Evolutionary conservation across 2,329 filamentous ascomycete species (phyloP), one percentile per base, ranked within the genome.

Genomic region (Neocatenulostroma microsporum): DNA sequence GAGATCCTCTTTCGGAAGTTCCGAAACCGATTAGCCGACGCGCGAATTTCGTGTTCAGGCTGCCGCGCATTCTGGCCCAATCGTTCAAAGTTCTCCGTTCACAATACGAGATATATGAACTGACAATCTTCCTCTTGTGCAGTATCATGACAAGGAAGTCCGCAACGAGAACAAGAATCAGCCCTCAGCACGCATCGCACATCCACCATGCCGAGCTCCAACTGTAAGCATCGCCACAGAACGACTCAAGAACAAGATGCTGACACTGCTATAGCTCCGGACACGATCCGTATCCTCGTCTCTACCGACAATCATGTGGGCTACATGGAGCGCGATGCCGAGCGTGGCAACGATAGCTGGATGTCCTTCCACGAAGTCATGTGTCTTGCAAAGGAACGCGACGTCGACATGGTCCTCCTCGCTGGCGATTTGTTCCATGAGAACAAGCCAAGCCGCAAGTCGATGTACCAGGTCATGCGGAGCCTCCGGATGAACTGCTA

Each of bases 261-360:
- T 26, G 17, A 37, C 20, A 29, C 26, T 11, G 12, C 10, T 12
- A 30, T 47, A 72, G 73, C 67, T 35, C 63, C 83, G 50, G 86
- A 98, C 65, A 94, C 86, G 0, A 95, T 98, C 55, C 85, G 86
- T 47, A 91, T 98, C 48, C 78, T 98, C 24, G 74, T 98, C 42
- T 82, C 91, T 25, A 96, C 89, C 12, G 91, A 98, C 61, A 96
- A 93, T 51, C 91, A 98, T 82, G 91, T 98, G 42, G 91, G 91
- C 35, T 96, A 87, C 63, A 84, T 86, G 56, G 91, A 98, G 64
- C 80, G 88, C 52, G 88, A 98, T 61, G 77, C 85, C 1, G 84
- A 91, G 42, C 85, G 91, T n/a, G 89, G 88, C 47, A 85, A 96
- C 59, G 91, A 98, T 61, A 95, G 87, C 63, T 96, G 89, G 88